Conservation (phyloP, 1,284 basidiomycete genomes). For the Inonotus obliquus region DNA sequence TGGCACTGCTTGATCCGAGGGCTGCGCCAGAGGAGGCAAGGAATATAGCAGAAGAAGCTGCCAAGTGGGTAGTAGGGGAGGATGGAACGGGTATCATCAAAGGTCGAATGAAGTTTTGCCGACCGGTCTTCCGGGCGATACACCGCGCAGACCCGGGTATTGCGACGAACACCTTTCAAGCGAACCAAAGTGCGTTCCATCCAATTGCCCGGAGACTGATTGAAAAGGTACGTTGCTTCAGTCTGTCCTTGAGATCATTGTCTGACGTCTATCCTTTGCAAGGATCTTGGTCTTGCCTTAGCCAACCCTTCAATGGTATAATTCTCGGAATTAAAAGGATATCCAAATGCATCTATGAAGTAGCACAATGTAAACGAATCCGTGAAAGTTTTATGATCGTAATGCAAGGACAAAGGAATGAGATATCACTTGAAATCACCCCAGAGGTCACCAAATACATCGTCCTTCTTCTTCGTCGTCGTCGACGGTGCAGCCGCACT, state of each 20-base stretch:
- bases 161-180: conserved; percentile 54
- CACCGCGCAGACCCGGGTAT: conserved; percentile 54
- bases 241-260: neutral
- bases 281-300: conserved; percentile 20
- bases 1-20: conserved; percentile 47
- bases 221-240: conserved; percentile 51
- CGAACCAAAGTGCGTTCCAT: conserved; percentile 58
- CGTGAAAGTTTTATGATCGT: neutral
- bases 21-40: conserved; percentile 41
- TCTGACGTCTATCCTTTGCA: neutral
- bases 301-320: neutral
- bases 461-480: conserved; percentile 58
- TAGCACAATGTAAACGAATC: neutral
- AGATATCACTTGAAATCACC: conserved; percentile 67
- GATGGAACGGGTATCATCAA: conserved; percentile 56
- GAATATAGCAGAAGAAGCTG: conserved; percentile 45
- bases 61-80: conserved; percentile 63
- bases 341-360: conserved; percentile 2
- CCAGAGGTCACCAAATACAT: conserved; percentile 78
- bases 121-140: conserved; percentile 56
- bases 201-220: conserved; percentile 71
- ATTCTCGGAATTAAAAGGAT: neutral
- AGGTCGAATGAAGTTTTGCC: conserved; percentile 80
- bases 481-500: conserved; percentile 9
- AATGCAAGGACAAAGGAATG: neutral